Base-by-base conservation (phyloP, 768 basidiomycete genomes). In the Suillus tomentosus region DNA sequence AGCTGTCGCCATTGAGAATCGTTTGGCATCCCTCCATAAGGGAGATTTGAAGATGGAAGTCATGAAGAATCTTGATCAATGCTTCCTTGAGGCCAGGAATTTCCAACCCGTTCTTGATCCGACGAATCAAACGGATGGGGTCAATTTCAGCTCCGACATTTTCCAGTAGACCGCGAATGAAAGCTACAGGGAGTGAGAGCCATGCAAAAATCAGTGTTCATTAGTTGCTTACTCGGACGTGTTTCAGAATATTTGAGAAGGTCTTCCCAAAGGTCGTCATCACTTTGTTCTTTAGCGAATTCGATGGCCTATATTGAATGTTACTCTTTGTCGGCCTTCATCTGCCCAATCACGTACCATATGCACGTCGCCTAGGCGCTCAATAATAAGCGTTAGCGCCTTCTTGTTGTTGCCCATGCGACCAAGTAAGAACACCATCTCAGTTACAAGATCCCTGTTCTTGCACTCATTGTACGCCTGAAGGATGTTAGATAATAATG, bases 331-430 rank as follows among this genome's bases (percentile, higher is more conserved):
- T 7, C 14, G 19, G 45, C n/a, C 15, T 22, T n/a, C 8, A 62
- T 13, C 5, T 9, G 13, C 31, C 1, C 19, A 58, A 14, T 24
- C 4, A 76, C 86, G 60, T 72, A 91, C 96, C 64, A 94, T 82
- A 66, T 95, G 84, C 0, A 99, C 97, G 71, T 99, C 96, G 0
- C 91, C 95, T 5, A 99, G 80, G 17, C 95, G 85, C 73, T 99
- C 95, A 64, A 99, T 99, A 68, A 99, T 99, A 22, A 99, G 84
- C 64, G 87, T 91, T 65, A 99, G 76, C 2, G 96, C 97, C 70
- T 94, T 84, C 81, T 95, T 96, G 76, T 97, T 97, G 76, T 98
- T 94, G 10, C 97, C 97, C 96, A 99, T 98, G 36, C 94, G 86
- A 0, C 96, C 97, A 1, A 99, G 86, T 0, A 99, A 82, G 79